Base-by-base conservation (phyloP, 2,329 filamentous ascomycete genomes). In the Zasmidium angulare region DNA sequence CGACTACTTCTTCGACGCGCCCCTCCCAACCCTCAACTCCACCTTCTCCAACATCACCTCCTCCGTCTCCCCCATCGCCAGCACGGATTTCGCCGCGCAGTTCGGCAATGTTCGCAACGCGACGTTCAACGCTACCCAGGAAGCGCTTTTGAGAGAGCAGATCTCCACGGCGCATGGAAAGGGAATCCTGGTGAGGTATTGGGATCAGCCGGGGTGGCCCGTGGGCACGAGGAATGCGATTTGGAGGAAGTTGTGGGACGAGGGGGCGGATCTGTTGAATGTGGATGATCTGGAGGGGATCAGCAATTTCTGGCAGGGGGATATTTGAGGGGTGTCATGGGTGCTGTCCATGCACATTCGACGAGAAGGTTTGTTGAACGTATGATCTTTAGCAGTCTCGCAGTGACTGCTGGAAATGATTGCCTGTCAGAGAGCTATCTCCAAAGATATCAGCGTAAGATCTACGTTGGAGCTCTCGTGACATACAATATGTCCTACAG, bases 241-340 rank as follows among this genome's bases (percentile, higher is more conserved):
- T 3, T 89, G 86, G 86, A 75, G 79, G 63, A 78, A 76, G 3
- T 70, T 89, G 61, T 77, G 81, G 64, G 76, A 81, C 53, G 83
- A 83, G 59, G 85, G 84, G 0, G 84, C 85, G n/a, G 82, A 82
- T 59, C 69, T 89, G 58, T 66, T 89, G 53, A 88, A 88, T 71
- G 85, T 83, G 0, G 86, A 89, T 77, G 86, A 89, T 74, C 64
- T 88, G 53, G 76, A 80, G 61, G 85, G 73, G 20, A 80, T 76
- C 17, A 78, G 80, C 19, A 76, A 72, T 48, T 76, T 76, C 59
- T 78, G 75, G 76, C 54, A 58, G 21, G 46, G 43, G 19, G 11
- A 3, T 19, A 31, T 29, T 23, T 46, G n/a, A 23, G 26, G 19
- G 26, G 26, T 29, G 26, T 29, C 4, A 29, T 4, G 11, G 26